Conservation (phyloP, 2,329 filamentous ascomycete species). For the Ceratocystis lukuohia region DNA sequence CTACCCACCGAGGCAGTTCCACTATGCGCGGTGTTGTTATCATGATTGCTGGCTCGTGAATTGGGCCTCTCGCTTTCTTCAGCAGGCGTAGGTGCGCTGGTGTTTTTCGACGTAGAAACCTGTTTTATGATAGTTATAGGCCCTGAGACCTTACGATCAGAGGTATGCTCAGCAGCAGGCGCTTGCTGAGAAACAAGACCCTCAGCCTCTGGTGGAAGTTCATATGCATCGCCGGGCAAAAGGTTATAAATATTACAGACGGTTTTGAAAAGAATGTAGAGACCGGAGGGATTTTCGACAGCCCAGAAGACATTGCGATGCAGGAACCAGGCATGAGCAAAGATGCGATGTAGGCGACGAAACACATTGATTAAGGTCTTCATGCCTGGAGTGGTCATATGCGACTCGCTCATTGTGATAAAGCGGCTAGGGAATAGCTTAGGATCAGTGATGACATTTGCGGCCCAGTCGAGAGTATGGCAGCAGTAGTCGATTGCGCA, state of each 20-base stretch:
- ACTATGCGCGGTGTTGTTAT: neutral
- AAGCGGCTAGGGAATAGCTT: slow-evolving; percentile 91
- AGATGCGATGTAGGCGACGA: slow-evolving; percentile 84
- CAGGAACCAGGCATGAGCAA: slow-evolving; percentile 97
- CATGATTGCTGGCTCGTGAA: slow-evolving; percentile 58
- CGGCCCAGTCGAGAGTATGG: slow-evolving; percentile 95
- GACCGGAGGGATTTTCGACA: slow-evolving; percentile 75
- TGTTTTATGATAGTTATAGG: slow-evolving; percentile 24
- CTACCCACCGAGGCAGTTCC: neutral
- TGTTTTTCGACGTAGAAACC: neutral
- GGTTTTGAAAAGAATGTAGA: slow-evolving; percentile 94
- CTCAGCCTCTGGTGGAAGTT: slow-evolving; percentile 83
- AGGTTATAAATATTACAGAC: slow-evolving; percentile 87
- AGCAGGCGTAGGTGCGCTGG: neutral
- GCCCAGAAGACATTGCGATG: slow-evolving; percentile 92
- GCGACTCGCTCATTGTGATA: slow-evolving; percentile 40
- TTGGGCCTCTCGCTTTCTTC: slow-evolving; percentile 16
- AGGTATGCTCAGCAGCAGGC: slow-evolving; percentile 23
- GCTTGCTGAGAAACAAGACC: slow-evolving; percentile 44
- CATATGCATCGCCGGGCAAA: slow-evolving; percentile 88
- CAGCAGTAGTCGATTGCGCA: slow-evolving; percentile 99
- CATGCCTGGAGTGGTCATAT: slow-evolving; percentile 50
- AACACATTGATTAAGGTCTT: slow-evolving; percentile 93
- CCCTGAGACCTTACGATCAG: slow-evolving; percentile 19
- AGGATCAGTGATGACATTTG: slow-evolving; percentile 81